Evolutionary conservation across 257 asterid genomes (phyloP).

Genomic region (Ehretia macrophylla): DNA sequence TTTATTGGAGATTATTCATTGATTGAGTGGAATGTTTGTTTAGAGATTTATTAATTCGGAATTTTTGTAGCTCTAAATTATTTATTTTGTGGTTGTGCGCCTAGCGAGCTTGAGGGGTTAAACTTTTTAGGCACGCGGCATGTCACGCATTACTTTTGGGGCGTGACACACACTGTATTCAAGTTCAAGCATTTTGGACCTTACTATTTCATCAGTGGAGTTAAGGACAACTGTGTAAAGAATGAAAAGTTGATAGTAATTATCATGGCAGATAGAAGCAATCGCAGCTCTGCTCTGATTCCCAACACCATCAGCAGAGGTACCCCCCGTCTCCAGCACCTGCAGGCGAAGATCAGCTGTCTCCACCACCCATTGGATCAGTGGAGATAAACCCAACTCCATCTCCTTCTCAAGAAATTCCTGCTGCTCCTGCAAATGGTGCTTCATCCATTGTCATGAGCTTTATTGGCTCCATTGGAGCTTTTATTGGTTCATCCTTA

Average conservation of each 20-base stretch:
- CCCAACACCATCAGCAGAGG: conserved; percentile 38
- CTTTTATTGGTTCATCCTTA: conserved; percentile 38
- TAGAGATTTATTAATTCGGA: no score
- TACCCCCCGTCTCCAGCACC: conserved; percentile 48
- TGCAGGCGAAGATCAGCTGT: conserved; percentile 23
- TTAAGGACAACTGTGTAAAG: conserved; percentile 55
- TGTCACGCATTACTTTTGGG: no score
- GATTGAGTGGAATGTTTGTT: no score
- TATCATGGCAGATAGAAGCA: conserved; percentile 69
- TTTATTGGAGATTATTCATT: no score
- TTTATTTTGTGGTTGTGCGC: no score
- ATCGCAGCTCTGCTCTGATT: conserved; percentile 11
- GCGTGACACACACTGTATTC: conserved; percentile 42
- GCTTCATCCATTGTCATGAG: conserved; percentile 24
- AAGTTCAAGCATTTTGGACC: conserved; percentile 53
- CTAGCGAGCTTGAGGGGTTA: no score
- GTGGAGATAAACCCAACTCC: conserved; percentile 34
- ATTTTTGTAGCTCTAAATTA: no score
- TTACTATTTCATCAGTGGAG: conserved; percentile 74
- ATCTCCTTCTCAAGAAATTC: conserved; percentile 53
- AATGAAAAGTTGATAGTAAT: conserved; percentile 55
- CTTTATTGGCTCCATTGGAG: conserved; percentile 36
- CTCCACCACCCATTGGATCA: conserved; percentile 36
- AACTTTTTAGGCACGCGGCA: no score
- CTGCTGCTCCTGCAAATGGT: conserved; percentile 34